Evolutionary conservation across 2,329 filamentous ascomycete genomes (phyloP).

Genomic region (Chaetomium olivaceum): DNA sequence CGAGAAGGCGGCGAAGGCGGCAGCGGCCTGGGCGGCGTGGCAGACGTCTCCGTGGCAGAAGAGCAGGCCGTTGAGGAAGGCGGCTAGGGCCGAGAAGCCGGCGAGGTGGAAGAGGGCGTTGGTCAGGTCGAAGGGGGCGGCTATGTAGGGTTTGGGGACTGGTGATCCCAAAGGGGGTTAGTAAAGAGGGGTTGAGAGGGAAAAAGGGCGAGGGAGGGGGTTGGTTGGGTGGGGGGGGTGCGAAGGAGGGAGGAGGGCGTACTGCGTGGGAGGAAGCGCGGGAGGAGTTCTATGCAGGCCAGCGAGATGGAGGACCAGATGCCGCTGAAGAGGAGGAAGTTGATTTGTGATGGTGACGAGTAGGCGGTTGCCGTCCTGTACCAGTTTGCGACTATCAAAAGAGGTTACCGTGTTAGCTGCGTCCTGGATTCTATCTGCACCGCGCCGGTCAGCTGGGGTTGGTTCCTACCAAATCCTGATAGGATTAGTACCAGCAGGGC

Average conservation of each 20-base stretch:
- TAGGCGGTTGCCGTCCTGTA: slow-evolving; percentile 57
- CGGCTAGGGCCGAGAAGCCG: slow-evolving; percentile 70
- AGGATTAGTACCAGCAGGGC: slow-evolving; percentile 50
- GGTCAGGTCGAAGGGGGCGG: slow-evolving; percentile 55
- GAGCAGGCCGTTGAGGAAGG: slow-evolving; percentile 56
- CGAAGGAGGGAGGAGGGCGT: slow-evolving; percentile 28
- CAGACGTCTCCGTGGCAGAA: slow-evolving; percentile 62
- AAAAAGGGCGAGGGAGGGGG: background rate
- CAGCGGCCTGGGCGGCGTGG: slow-evolving; percentile 54
- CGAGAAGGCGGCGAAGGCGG: slow-evolving; percentile 55
- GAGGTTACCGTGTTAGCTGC: slow-evolving; percentile 4
- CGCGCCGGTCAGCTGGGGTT: background rate
- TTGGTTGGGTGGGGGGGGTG: background rate
- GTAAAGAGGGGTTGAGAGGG: background rate
- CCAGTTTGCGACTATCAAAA: slow-evolving; percentile 59
- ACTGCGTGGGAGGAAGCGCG: slow-evolving; percentile 48
- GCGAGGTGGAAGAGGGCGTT: slow-evolving; percentile 90
- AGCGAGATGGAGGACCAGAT: slow-evolving; percentile 57
- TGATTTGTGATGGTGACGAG: slow-evolving; percentile 56
- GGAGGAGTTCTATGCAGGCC: slow-evolving; percentile 53
- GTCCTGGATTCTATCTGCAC: background rate
- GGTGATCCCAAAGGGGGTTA: background rate
- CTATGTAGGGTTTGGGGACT: slow-evolving; percentile 52
- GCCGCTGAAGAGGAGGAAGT: slow-evolving; percentile 58
- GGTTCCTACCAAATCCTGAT: slow-evolving; percentile 49